These are phyloP conservation scores for Didymella pinodella DNA, from an alignment of 2,329 filamentous ascomycete species.

Conservation along the genomic window DNA sequence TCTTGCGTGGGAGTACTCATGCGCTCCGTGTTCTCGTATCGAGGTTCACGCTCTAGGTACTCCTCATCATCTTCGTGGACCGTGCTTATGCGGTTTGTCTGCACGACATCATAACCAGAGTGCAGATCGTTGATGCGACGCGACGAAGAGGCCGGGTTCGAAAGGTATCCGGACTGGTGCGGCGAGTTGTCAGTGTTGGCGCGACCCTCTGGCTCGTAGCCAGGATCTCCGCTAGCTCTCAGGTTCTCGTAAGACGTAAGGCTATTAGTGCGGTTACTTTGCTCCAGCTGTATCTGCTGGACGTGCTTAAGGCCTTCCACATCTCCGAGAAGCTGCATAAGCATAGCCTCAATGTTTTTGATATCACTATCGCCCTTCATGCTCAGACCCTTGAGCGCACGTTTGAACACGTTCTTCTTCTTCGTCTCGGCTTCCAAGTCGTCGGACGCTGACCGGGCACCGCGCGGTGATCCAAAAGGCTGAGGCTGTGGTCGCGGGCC, in stretches of 20 bases:
- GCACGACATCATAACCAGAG: constrained; percentile 61
- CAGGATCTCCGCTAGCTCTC: constrained; percentile 71
- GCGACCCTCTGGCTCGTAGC: constrained; percentile 84
- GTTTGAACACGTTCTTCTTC: constrained; percentile 91
- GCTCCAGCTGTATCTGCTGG: constrained; percentile 45
- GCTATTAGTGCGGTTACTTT: constrained; percentile 55
- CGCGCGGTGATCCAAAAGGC: constrained; percentile 63
- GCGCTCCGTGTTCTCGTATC: constrained; percentile 66
- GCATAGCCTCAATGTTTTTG: constrained; percentile 72
- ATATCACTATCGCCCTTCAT: constrained; percentile 88
- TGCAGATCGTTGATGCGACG: constrained; percentile 55
- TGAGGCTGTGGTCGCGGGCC: constrained; percentile 85
- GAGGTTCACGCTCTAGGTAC: constrained; percentile 67
- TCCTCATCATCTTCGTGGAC: constrained; percentile 85
- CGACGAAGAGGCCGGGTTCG: constrained; percentile 62
- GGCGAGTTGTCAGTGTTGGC: constrained; percentile 77
- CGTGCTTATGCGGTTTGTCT: constrained; percentile 85
- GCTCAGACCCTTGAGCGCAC: constrained; percentile 89
- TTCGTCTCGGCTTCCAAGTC: constrained; percentile 71
- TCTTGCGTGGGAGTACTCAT: constrained; percentile 69
- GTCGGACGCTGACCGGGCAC: constrained; percentile 59
- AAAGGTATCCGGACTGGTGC: constrained; percentile 79
- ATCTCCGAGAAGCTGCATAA: constrained; percentile 89
- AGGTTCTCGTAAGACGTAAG: constrained; percentile 75
- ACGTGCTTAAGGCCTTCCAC: constrained; percentile 72